Base-by-base conservation (phyloP, 2,329 filamentous ascomycete genomes). In the Bimuria novae-zelandiae region DNA sequence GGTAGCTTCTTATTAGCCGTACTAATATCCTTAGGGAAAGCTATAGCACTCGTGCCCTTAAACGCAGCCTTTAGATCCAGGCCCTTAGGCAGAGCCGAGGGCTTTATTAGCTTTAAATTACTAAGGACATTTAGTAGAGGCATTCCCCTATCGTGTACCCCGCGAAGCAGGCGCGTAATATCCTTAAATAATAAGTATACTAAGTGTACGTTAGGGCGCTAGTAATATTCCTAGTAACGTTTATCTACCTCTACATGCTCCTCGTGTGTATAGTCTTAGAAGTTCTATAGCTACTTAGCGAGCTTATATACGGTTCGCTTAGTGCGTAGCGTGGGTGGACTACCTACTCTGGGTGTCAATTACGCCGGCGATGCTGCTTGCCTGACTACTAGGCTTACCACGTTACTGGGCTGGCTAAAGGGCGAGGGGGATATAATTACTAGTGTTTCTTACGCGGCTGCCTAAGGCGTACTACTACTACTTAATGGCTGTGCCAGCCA, bases 141-240 rank as follows among this genome's bases (percentile, higher is more conserved):
- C n/a, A n/a, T n/a, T n/a, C n/a, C n/a, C n/a, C n/a, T n/a, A n/a
- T n/a, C n/a, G n/a, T n/a, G n/a, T n/a, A n/a, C n/a, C n/a, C n/a
- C n/a, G n/a, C n/a, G n/a, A n/a, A n/a, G n/a, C n/a, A n/a, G n/a
- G n/a, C n/a, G n/a, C n/a, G n/a, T n/a, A n/a, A n/a, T n/a, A n/a
- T n/a, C n/a, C n/a, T n/a, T n/a, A n/a, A n/a, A n/a, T n/a, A n/a
- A n/a, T n/a, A n/a, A n/a, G n/a, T n/a, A n/a, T n/a, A n/a, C n/a
- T n/a, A n/a, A n/a, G n/a, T n/a, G n/a, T 22, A 46, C 29, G n/a
- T 46, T 7, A 46, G 43, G n/a, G 27, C 43, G 27, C 25, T 46
- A 7, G 30, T 46, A 7, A 35, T 46, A 23, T 21, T 46, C 27
- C 19, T 46, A 25, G 19, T 46, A 25, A 12, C 4, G 19, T 22